These are phyloP conservation scores for Sporobolomyces roseus DNA, from an alignment of 768 basidiomycete species.

Conservation along the genomic window DNA sequence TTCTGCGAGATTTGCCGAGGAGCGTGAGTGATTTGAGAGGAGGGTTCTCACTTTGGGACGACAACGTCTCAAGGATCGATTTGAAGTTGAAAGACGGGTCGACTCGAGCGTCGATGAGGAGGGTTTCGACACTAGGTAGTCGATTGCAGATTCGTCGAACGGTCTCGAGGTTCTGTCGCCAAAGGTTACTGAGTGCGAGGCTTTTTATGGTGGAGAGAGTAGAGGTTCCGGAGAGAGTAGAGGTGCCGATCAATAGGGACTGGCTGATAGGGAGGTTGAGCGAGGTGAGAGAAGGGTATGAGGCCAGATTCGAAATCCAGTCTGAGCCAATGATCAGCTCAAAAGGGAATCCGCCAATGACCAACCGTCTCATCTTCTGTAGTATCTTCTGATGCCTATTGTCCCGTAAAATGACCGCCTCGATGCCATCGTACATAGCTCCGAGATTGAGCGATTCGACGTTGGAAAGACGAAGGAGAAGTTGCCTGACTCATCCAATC, in stretches of 20 bases:
- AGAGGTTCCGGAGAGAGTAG: too few species aligned
- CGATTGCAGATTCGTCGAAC: background rate
- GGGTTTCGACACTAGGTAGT: background rate
- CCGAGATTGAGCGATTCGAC: conserved; percentile 19
- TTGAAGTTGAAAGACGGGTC: background rate
- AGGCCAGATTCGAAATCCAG: background rate
- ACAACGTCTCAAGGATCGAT: background rate
- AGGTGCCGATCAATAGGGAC: too few species aligned
- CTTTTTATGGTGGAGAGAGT: too few species aligned
- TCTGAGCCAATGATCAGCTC: background rate
- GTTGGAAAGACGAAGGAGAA: background rate
- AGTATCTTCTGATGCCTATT: too few species aligned
- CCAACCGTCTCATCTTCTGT: too few species aligned
- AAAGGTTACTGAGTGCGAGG: too few species aligned
- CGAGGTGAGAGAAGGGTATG: too few species aligned
- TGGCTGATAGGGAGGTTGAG: too few species aligned
- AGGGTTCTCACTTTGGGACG: background rate
- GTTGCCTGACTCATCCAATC: too few species aligned
- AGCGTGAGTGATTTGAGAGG: background rate
- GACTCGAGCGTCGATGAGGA: background rate
- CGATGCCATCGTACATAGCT: conserved; percentile 9
- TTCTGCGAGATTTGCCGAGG: background rate
- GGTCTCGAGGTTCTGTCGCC: too few species aligned
- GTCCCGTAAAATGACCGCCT: too few species aligned
- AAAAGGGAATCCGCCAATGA: too few species aligned